phyloP scores from a whole-genome alignment of 495 filamentous ascomycete species.

The Pseudomonodictys pantanalensis region DNA sequence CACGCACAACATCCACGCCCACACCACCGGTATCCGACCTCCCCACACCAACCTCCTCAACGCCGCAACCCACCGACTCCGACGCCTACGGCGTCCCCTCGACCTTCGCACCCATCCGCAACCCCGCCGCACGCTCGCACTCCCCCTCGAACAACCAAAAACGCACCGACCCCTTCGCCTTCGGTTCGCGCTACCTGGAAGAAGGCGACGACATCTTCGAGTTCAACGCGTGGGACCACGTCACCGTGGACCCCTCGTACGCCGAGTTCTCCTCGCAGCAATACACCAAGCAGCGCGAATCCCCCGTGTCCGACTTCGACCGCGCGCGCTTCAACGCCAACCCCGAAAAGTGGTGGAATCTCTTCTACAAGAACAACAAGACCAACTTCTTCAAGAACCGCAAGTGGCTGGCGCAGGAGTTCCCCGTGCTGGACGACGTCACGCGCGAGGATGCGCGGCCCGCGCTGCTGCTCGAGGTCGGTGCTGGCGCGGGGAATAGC shows the following conservation, averaged over 20 bases:
- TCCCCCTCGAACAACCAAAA: constrained; percentile 65
- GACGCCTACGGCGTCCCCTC: constrained; percentile 50
- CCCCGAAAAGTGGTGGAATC: constrained; percentile 93
- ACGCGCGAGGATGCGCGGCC: constrained; percentile 60
- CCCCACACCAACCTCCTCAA: constrained; percentile 19
- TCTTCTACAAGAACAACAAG: constrained; percentile 93
- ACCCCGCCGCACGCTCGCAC: constrained; percentile 48
- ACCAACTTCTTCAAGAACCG: constrained; percentile 98
- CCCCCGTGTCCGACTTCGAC: constrained; percentile 85
- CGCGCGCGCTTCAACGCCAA: constrained; percentile 78
- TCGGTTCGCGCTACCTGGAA: constrained; percentile 82
- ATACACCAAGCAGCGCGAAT: constrained; percentile 73
- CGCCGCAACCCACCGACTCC: constrained; percentile 17
- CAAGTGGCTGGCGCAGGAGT: constrained; percentile 95
- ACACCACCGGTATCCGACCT: neutral
- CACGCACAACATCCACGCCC: constrained; percentile 6
- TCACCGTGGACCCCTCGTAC: constrained; percentile 81
- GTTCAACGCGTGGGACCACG: constrained; percentile 99
- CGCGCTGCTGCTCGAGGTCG: constrained; percentile 76
- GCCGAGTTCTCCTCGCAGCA: constrained; percentile 76
- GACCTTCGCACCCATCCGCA: constrained; percentile 41
- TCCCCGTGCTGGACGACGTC: constrained; percentile 73
- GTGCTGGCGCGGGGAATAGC: constrained; percentile 94
- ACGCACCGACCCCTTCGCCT: constrained; percentile 86
- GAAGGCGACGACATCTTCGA: constrained; percentile 83